Base-by-base conservation (phyloP, 148 eudicot species). In the Nepenthes gracilis region DNA sequence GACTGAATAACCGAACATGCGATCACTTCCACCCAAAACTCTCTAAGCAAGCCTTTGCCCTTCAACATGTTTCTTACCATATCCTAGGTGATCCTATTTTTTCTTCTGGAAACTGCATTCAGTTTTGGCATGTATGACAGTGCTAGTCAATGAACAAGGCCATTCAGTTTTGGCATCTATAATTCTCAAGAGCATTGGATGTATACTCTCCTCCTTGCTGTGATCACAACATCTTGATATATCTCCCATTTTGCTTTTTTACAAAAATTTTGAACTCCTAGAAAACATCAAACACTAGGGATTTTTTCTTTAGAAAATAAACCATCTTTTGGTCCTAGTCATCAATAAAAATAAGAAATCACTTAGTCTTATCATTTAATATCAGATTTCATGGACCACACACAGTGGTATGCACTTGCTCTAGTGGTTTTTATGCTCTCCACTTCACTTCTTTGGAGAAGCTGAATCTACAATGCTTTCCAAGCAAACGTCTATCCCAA, bases 181-280 rank as follows among this genome's bases (percentile, higher is more conserved):
- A 64, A 6, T 54, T 45, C 14, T 0, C 43, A 9, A 64, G 9
- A 3, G n/a, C n/a, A n/a, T n/a, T n/a, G n/a, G n/a, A n/a, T n/a
- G n/a, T n/a, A n/a, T n/a, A 64, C n/a, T 64, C 67, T 1, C 60
- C 51, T n/a, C 67, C 62, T n/a, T 50, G 12, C 15, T 54, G 2
- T 13, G 2, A 32, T 32, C 64, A 7, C 2, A 67, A 32, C 10
- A 9, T 23, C 33, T 58, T 12, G 6, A 58, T 9, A 12, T 2
- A 7, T 1, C 1, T 5, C 2, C 53, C 63, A 14, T 0, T 10
- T 48, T 47, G 13, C 53, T 47, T 45, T 34, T 40, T 33, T 2
- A 60, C 63, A n/a, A 23, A 1, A 1, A 33, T 4, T 35, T 43
- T 60, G 36, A 60, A 60, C 4, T 13, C 13, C 35, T 59, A 38